Evolutionary conservation across 257 asterid species (phyloP).

Genomic region (Osmanthus fragrans): DNA sequence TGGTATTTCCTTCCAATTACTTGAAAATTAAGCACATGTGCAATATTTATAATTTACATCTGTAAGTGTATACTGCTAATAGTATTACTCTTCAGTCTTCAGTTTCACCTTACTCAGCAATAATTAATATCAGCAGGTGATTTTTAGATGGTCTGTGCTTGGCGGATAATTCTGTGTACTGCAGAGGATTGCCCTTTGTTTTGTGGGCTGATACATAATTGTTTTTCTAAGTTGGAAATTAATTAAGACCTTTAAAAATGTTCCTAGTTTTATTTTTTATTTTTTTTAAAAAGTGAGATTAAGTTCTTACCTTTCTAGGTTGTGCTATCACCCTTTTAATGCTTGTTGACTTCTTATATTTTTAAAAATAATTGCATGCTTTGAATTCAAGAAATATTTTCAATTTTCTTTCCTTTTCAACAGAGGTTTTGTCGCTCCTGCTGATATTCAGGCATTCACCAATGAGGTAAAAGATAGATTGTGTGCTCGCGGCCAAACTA

Average conservation of each 20-base stretch:
- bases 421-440: constrained; percentile 95
- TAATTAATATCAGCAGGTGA: background rate
- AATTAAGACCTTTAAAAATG: constrained; percentile 11
- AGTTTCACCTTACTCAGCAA: background rate
- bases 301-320: constrained; percentile 16
- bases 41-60: background rate
- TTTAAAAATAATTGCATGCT: background rate
- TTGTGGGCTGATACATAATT: background rate
- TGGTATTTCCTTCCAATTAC: background rate
- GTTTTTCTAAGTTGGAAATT: constrained; percentile 15
- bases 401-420: constrained; percentile 25
- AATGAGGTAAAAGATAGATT: constrained; percentile 62
- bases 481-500: constrained; percentile 67
- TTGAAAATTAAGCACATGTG: background rate
- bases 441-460: constrained; percentile 78
- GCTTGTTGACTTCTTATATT: background rate
- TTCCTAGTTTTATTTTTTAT: background rate
- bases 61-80: background rate
- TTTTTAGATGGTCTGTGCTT: background rate
- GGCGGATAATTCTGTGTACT: background rate
- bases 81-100: background rate
- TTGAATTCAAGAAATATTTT: background rate
- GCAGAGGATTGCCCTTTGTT: constrained; percentile 11
- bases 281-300: background rate
- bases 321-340: constrained; percentile 5